These are phyloP conservation scores for Russula compacta DNA, from an alignment of 768 basidiomycete genomes.

Conservation along the genomic window DNA sequence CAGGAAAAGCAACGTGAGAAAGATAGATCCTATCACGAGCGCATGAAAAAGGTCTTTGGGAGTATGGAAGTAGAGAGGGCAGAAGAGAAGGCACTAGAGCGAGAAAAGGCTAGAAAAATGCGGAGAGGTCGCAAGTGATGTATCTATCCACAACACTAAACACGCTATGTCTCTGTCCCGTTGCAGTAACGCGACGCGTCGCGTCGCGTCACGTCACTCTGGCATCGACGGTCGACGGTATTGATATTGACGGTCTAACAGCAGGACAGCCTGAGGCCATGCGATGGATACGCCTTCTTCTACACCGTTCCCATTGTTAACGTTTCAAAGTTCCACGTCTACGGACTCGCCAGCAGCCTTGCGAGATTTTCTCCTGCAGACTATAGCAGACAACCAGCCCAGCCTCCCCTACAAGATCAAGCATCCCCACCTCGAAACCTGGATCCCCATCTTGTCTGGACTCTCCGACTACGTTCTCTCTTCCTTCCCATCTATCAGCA, in stretches of 20 bases:
- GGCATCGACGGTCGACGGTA: conserved; percentile 5
- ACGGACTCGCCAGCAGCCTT: conserved; percentile 18
- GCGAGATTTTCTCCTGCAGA: conserved; percentile 15
- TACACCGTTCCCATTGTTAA: conserved; percentile 15
- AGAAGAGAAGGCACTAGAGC: conserved; percentile 88
- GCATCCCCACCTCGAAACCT: conserved; percentile 32
- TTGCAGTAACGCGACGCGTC: background rate
- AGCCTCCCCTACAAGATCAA: conserved; percentile 5
- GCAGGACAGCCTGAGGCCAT: background rate
- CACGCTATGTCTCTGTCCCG: background rate
- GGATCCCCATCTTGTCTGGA: conserved; percentile 41
- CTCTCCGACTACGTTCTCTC: conserved; percentile 42
- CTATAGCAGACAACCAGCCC: conserved; percentile 16
- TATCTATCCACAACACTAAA: background rate
- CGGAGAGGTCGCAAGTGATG: conserved; percentile 63
- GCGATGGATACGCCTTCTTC: conserved; percentile 16
- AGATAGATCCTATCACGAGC: conserved; percentile 68
- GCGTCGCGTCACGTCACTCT: conserved; percentile 5
- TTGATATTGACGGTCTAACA: background rate
- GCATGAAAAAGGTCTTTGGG: conserved; percentile 75
- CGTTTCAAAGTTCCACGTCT: conserved; percentile 13
- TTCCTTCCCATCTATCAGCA: conserved; percentile 45
- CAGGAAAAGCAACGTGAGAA: conserved; percentile 79
- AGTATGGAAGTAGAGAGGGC: conserved; percentile 81
- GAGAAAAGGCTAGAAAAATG: conserved; percentile 71